Evolutionary conservation across 2,329 filamentous ascomycete genomes (phyloP).

Genomic region (Trichoderma sp.): DNA sequence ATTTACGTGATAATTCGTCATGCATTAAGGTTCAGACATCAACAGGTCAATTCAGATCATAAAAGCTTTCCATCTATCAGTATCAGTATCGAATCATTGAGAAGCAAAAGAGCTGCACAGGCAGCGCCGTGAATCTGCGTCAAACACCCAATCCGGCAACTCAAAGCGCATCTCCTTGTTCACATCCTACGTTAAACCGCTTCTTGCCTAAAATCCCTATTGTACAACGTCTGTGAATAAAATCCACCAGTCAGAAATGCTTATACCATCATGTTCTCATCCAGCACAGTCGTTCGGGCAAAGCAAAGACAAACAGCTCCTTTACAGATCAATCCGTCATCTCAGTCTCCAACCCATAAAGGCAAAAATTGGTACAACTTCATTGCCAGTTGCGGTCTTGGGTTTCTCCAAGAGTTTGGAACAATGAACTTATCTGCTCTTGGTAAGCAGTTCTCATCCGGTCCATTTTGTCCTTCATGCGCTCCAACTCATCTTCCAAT

Average conservation of each 20-base stretch:
- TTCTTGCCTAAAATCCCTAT: not conserved
- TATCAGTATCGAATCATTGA: not conserved
- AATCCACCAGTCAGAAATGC: conserved; percentile 8
- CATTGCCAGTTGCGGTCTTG: not conserved
- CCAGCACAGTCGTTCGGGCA: not conserved
- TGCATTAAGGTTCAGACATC: not conserved
- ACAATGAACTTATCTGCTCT: not conserved
- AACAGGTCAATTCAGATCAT: not conserved
- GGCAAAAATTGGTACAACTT: not conserved
- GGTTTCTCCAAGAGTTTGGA: not conserved
- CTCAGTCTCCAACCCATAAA: not conserved
- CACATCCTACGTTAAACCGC: not conserved
- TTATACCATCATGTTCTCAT: not conserved
- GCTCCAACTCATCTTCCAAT: conserved; percentile 4
- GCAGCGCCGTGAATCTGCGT: not conserved
- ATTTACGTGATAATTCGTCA: not conserved
- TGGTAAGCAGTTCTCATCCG: not conserved
- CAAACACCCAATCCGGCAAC: not conserved
- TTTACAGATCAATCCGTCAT: not conserved
- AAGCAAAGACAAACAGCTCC: not conserved
- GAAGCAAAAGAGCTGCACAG: not conserved
- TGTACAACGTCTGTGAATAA: not conserved
- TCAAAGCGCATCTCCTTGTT: not conserved
- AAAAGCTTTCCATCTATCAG: not conserved
- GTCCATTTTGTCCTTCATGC: not conserved